Evolutionary conservation across 768 basidiomycete species (phyloP), one percentile per base, ranked within the genome.

Genomic region (Sporobolomyces phaffii): DNA sequence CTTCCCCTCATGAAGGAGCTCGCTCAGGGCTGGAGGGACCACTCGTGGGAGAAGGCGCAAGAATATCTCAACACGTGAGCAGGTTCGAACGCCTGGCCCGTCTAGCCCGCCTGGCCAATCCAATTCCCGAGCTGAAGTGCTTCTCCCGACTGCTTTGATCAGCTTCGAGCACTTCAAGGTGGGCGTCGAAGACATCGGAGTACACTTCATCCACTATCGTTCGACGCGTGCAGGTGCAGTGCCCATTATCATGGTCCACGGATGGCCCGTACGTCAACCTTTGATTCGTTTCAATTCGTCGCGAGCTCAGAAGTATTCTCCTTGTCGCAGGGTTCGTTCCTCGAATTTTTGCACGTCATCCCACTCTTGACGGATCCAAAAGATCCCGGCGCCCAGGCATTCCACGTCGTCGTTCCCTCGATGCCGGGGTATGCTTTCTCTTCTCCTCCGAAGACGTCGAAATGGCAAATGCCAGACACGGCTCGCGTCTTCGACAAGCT

Each of bases 131-230:
- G n/a, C n/a, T n/a, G n/a, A n/a, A n/a, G n/a, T n/a, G n/a, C n/a
- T n/a, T n/a, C n/a, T n/a, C n/a, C n/a, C n/a, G n/a, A n/a, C n/a
- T n/a, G n/a, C n/a, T n/a, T n/a, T n/a, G n/a, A n/a, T n/a, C 57
- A 69, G 68, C 10, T 69, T 61, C 62, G 22, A 64, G 5, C 45
- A 69, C 59, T 69, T 45, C 58, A 60, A 49, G 6, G 68, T 64
- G 52, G 62, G 53, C 14, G 60, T 69, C 22, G 68, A 69, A n/a
- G 58, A 38, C 22, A 47, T 70, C n/a, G 36, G 40, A 0, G 33
- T 75, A 31, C 75, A 76, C 58, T 76, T 72, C 63, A 34, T 76
- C 17, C 73, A 74, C 48, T 50, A 67, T 29, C 50, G 49, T 20
- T 75, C 74, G 0, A 11, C 49, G 1, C 68, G 62, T 13, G 20